Evolutionary conservation across 768 basidiomycete species (phyloP).

Genomic region (Daedaleopsis nitida): DNA sequence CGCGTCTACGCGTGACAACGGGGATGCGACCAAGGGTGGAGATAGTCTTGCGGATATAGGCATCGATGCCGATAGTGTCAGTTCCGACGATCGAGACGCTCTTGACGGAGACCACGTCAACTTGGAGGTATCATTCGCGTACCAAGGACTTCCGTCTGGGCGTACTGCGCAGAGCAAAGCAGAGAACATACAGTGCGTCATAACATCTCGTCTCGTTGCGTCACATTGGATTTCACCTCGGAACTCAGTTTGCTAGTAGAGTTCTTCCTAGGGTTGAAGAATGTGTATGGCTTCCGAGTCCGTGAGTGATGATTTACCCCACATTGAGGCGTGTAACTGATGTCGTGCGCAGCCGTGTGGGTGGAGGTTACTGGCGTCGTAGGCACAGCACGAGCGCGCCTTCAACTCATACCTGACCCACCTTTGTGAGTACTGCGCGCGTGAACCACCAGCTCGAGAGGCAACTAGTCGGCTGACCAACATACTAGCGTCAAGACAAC

Average conservation of each 20-base stretch:
- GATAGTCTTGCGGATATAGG: conserved; percentile 10
- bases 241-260: conserved; percentile 53
- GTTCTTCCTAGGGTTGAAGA: conserved; percentile 61
- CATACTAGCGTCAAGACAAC: conserved; percentile 43
- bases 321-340: background rate
- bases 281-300: conserved; percentile 35
- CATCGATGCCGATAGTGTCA: conserved; percentile 9
- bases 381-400: conserved; percentile 60
- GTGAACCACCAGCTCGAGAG: background rate
- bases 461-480: background rate
- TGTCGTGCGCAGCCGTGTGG: conserved; percentile 58
- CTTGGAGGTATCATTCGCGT: conserved; percentile 71
- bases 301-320: conserved; percentile 22
- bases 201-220: background rate
- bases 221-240: background rate
- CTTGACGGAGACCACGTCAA: conserved; percentile 56
- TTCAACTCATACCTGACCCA: conserved; percentile 74
- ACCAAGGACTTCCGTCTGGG: conserved; percentile 55
- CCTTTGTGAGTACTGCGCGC: conserved; percentile 47
- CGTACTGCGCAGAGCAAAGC: conserved; percentile 36
- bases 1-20: conserved; percentile 28
- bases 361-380: conserved; percentile 70
- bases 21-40: conserved; percentile 32
- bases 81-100: conserved; percentile 26
- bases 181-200: conserved; percentile 56